Evolutionary conservation across 495 filamentous ascomycete species (phyloP).

Genomic region (Hypoxylon lienhwacheense): DNA sequence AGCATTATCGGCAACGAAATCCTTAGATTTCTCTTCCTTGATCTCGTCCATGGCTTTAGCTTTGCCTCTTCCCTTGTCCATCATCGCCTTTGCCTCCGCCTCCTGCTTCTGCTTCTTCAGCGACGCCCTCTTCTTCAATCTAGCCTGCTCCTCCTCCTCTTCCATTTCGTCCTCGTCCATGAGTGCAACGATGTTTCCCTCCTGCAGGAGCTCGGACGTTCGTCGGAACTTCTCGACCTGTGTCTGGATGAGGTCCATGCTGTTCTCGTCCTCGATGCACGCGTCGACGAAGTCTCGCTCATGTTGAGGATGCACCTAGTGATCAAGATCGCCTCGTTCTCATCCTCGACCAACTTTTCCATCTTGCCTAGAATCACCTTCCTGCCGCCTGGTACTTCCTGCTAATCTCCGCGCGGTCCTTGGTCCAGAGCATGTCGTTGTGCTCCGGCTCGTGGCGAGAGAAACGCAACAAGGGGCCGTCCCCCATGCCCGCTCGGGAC

Average conservation of each 20-base stretch:
- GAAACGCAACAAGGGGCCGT: no score
- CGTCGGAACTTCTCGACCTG: slow-evolving; percentile 55
- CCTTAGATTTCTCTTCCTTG: not conserved
- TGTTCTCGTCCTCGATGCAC: slow-evolving; percentile 24
- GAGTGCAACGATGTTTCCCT: not conserved
- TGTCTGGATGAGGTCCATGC: slow-evolving; percentile 53
- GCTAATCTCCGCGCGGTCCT: no score
- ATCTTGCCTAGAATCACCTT: not conserved
- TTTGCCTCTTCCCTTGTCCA: not conserved
- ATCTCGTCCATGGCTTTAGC: slow-evolving; percentile 1
- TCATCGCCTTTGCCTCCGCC: not conserved
- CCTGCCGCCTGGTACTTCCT: no score
- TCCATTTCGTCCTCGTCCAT: no score
- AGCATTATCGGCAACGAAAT: no score
- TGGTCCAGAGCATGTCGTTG: no score
- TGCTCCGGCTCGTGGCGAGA: no score
- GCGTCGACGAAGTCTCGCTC: not conserved
- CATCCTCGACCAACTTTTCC: not conserved
- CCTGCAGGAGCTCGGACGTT: not conserved
- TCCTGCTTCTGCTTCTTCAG: not conserved
- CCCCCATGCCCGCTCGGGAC: no score
- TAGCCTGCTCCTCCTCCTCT: no score
- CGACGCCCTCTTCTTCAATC: no score
- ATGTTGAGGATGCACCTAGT: not conserved
- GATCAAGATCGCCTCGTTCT: not conserved